Base-by-base conservation (phyloP, 306 rosid species). In the Canavalia ensiformis region DNA sequence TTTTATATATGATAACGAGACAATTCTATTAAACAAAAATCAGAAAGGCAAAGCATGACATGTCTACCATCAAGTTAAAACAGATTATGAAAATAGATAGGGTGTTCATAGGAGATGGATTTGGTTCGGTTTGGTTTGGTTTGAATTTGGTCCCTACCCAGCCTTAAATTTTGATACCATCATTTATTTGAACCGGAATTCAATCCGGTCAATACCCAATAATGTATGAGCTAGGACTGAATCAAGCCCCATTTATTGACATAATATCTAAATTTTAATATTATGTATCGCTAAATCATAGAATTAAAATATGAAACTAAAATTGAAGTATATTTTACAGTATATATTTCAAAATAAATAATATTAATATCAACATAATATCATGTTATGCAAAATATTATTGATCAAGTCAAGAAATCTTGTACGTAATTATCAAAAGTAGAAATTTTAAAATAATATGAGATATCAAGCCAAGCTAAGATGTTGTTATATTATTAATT, bases 31-130 rank as follows among this genome's bases (percentile, higher is more conserved):
- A 7, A 33, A 41, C 55, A 31, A 31, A 69, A 52, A 4, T 49
- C 41, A 47, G 8, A 80, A 2, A 25, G 65, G 41, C 57, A 12
- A 42, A 37, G 10, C 18, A 0, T 8, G 28, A 54, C 0, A 68
- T 13, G 59, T 57, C 31, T 28, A 57, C 37, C 10, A 18, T 18
- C 25, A 18, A 18, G 25, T 18, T 18, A 74, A 52, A 74, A 49
- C 52, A 39, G 64, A 37, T 59, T 49, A 63, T 37, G 59, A 35
- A 74, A 73, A 81, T 34, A 73, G 18, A 30, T 71, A 34, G 29
- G 44, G 28, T 4, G 42, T 31, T 58, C 18, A 59, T 62, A 11
- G 4, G 68, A 11, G 25, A 18, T 62, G 68, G 4, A 35, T 11
- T 62, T 62, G 29, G 4, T 9, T 62, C 12, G 68, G 68, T 7